Evolutionary conservation across 441 rosid genomes (phyloP), one percentile per base, ranked within the genome.

Genomic region (Adansonia gregorii): DNA sequence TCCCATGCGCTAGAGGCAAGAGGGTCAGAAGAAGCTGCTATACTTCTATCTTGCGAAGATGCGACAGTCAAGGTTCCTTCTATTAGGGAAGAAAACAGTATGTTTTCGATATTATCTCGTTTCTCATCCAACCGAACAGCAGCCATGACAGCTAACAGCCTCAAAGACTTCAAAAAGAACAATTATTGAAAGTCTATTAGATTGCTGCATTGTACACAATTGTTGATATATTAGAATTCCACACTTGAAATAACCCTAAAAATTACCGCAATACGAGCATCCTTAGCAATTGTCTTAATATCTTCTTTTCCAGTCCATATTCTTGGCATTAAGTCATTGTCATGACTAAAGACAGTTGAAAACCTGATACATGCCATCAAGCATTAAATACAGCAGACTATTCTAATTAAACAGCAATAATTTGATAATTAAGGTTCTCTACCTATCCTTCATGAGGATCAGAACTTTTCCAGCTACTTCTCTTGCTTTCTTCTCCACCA

Each of bases 281-380:
- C 87, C 86, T 85, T 90, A 54, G 92, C 87, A 65, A 90, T 92
- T 82, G 87, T 84, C 79, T 85, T 87, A 45, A 92, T 90, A 83
- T 95, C 93, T 85, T 95, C 93, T 80, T 91, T 93, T 74, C 94
- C 91, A 22, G 95, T 88, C 98, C 99, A 94, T 82, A 92, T 82
- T 79, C 98, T 86, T 61, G 91, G 97, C 94, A 92, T 84, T 66
- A 84, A 89, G 75, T 91, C 89, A 67, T 86, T 66, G 72, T 94
- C 94, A 82, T 87, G 86, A 84, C 82, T 87, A 85, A 95, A 95
- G 81, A 91, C 89, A 24, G 87, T 82, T 63, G 91, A 81, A 82
- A 95, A 94, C 87, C 99, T 94, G 90, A 76, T 80, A 82, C 70
- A 71, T 46, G 60, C 69, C 68, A 73, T 31, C 43, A 72, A 67